These are phyloP conservation scores for Macrotyloma uniflorum DNA, from an alignment of 306 rosid genomes.

Conservation along the genomic window DNA sequence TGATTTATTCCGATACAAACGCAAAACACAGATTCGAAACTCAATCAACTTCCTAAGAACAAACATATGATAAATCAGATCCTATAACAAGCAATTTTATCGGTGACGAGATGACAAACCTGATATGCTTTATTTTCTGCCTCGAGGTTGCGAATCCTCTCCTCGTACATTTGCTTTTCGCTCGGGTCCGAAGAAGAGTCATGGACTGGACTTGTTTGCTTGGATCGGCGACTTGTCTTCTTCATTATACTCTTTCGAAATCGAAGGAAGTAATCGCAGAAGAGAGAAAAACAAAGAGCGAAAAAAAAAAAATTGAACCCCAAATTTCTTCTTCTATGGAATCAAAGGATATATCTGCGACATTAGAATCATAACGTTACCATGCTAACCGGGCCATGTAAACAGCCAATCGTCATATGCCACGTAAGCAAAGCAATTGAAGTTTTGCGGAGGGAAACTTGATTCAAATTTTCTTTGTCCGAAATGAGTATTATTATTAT, in stretches of 20 bases:
- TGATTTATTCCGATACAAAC: too few species aligned
- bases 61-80: slow-evolving; percentile 13
- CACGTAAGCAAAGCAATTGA: slow-evolving; percentile 34
- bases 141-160: slow-evolving; percentile 64
- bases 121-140: slow-evolving; percentile 59
- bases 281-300: neutral
- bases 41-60: neutral
- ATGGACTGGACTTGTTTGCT: slow-evolving; percentile 56
- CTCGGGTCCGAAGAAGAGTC: slow-evolving; percentile 41
- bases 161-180: slow-evolving; percentile 43
- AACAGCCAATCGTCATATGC: neutral
- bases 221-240: slow-evolving; percentile 68
- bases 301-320: neutral
- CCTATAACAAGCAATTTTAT: neutral
- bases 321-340: neutral
- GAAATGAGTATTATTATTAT: too few species aligned
- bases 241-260: slow-evolving; percentile 49
- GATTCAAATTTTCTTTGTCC: slow-evolving; percentile 56
- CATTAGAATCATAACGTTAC: slow-evolving; percentile 17
- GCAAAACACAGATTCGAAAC: too few species aligned
- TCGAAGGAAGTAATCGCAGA: neutral
- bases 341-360: neutral
- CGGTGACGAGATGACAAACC: slow-evolving; percentile 43
- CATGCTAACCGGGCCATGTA: neutral
- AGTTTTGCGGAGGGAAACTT: slow-evolving; percentile 57